Evolutionary conservation across 495 filamentous ascomycete species (phyloP), one percentile per base, ranked within the genome.

Genomic region (Hyaloscypha finlandica): DNA sequence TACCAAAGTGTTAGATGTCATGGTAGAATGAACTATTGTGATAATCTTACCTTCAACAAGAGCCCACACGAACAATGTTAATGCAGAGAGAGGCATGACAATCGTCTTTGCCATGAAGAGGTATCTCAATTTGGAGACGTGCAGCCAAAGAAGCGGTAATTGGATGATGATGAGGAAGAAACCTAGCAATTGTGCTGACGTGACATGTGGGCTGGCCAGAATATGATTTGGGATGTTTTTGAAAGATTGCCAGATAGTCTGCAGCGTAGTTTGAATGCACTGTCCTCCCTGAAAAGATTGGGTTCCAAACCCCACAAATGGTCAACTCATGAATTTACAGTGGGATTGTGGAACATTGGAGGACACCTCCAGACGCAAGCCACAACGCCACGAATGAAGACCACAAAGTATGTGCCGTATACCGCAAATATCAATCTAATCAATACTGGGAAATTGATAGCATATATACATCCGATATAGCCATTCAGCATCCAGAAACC

Each of bases 401-500:
- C 81, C 8, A 77, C 81, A 33, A 79, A 77, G 61, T 81, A 82
- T 11, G 81, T 83, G 19, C 88, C 88, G 78, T 85, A 87, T 59
- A 90, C 84, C 31, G 88, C 88, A 71, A 89, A 91, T 0, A 83
- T 81, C 6, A 82, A 80, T 59, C 88, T 77, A 37, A 77, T 80
- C 16, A 86, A 80, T 19, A 91, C 87, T 5, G 88, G 88, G 69
- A 89, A 91, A 0, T 86, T 85, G 33, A 89, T 85, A 69, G 87
- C 83, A 73, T 90, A 90, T 48, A 84, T 84, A n/a, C 88, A 86
- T 53, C 86, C 86, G 70, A 83, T 78, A 68, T 81, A 79, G 51
- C 79, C 81, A 19, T 78, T 83, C 37, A 82, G 68, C 68, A 70
- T 70, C 64, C 68, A 66, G 54, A 66, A 66, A 8, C 58, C 79